phyloP scores from a whole-genome alignment of 352 stramenopile species.

The Halophytophthora polymorphica region DNA sequence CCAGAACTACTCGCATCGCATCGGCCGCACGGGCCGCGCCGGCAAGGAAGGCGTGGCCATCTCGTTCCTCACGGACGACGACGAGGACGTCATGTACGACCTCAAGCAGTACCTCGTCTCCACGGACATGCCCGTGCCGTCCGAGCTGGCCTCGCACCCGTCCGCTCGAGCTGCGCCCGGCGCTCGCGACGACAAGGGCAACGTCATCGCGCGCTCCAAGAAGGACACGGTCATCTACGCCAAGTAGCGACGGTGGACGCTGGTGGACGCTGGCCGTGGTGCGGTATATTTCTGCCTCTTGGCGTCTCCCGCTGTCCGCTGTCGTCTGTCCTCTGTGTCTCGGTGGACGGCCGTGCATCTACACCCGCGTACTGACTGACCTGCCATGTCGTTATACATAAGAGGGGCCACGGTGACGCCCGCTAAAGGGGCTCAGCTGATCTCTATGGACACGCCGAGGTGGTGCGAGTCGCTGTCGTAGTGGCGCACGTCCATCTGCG shows the following conservation, averaged over 20 bases:
- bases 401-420: too few species aligned
- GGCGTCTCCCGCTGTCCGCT: neutral
- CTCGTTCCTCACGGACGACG: slow-evolving; percentile 97
- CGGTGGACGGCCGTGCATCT: too few species aligned
- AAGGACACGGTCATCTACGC: slow-evolving; percentile 87
- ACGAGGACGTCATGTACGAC: slow-evolving; percentile 97
- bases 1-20: slow-evolving; percentile 98
- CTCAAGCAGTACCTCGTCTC: slow-evolving; percentile 96
- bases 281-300: too few species aligned
- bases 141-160: slow-evolving; percentile 92
- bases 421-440: slow-evolving; percentile 30
- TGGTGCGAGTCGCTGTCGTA: slow-evolving; percentile 85
- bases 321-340: slow-evolving; percentile 1
- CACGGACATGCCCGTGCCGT: slow-evolving; percentile 93
- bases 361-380: too few species aligned
- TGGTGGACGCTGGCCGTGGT: neutral
- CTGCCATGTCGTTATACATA: too few species aligned
- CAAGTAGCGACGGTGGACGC: slow-evolving; percentile 39
- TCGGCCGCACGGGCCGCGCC: slow-evolving; percentile 97
- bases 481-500: slow-evolving; percentile 79
- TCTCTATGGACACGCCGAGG: slow-evolving; percentile 82
- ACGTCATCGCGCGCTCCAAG: slow-evolving; percentile 84
- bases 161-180: slow-evolving; percentile 87
- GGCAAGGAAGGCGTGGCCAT: slow-evolving; percentile 97
- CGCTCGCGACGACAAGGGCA: slow-evolving; percentile 81